A percentile compares a stretch with the other conserved stretches of the same genome.
These are phyloP conservation scores for Cyclotella cryptica DNA, from an alignment of 108 stramenopile genomes.

Conservation along the genomic window DNA sequence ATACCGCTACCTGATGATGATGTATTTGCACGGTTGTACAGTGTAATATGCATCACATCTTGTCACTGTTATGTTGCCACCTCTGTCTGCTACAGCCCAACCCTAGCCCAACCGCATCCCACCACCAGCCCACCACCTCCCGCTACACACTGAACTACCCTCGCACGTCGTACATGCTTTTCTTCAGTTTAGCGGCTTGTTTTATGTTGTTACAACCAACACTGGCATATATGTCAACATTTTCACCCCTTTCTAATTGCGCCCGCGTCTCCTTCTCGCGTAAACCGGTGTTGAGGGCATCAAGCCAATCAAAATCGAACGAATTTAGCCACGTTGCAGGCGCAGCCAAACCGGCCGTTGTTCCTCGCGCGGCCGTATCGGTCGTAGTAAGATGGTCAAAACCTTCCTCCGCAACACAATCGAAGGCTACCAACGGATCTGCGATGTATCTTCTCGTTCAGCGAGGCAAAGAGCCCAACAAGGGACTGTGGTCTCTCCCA, in stretches of 20 bases:
- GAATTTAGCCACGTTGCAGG: background rate
- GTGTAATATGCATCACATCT: no score
- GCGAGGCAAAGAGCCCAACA: constrained; percentile 73
- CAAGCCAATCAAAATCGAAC: background rate
- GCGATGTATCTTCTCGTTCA: constrained; percentile 61
- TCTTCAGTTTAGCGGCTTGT: no score
- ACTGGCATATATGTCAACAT: background rate
- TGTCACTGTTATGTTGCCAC: no score
- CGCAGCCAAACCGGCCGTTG: background rate
- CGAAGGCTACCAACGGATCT: background rate
- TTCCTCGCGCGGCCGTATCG: constrained; percentile 75
- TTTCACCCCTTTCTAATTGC: background rate
- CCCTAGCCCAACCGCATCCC: no score
- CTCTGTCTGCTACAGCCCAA: no score
- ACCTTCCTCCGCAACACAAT: background rate
- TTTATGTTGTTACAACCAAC: no score
- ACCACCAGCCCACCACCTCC: no score
- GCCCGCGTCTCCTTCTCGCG: background rate
- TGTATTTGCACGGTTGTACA: no score
- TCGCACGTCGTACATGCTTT: no score
- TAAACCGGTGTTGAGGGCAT: background rate
- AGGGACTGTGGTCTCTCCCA: constrained; percentile 72
- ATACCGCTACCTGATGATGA: no score
- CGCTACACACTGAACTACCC: no score
- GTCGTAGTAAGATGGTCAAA: constrained; percentile 57